A percentile compares a stretch with the other conserved stretches of the same genome.
phyloP scores from a whole-genome alignment of 768 basidiomycete genomes.

The Russula compacta region DNA sequence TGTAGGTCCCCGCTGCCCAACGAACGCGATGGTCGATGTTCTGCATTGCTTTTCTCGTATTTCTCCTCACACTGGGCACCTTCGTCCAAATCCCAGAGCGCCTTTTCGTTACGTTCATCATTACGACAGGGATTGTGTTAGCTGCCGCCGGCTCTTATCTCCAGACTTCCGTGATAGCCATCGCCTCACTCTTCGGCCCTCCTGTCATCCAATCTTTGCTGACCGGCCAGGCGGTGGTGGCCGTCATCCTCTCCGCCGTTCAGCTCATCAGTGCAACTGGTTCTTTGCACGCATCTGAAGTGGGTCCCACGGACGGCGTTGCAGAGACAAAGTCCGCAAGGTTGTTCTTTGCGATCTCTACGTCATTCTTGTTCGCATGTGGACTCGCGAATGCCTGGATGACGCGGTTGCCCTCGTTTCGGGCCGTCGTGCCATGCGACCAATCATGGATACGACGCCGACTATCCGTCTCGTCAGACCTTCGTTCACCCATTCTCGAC shows the following conservation, averaged over 20 bases:
- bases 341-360: constrained; percentile 64
- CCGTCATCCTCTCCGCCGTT: constrained; percentile 68
- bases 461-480: constrained; percentile 28
- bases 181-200: constrained; percentile 76
- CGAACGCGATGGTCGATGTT: constrained; percentile 46
- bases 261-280: constrained; percentile 59
- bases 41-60: constrained; percentile 43
- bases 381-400: constrained; percentile 50
- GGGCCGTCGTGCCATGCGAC: constrained; percentile 42
- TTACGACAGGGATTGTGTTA: constrained; percentile 51
- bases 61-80: constrained; percentile 58
- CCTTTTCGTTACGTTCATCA: constrained; percentile 55
- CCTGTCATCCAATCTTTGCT: constrained; percentile 64
- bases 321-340: constrained; percentile 64
- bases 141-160: constrained; percentile 63
- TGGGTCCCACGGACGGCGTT: constrained; percentile 27
- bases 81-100: constrained; percentile 44
- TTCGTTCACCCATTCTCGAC: constrained; percentile 31
- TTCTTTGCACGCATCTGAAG: constrained; percentile 35
- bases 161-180: constrained; percentile 66
- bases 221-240: constrained; percentile 81
- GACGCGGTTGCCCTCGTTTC: constrained; percentile 49
- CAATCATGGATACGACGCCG: constrained; percentile 18
- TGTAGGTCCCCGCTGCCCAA: constrained; percentile 50
- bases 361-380: constrained; percentile 50